Conservation (phyloP, 129 eudicot genomes). For the Tanacetum coccineum region DNA sequence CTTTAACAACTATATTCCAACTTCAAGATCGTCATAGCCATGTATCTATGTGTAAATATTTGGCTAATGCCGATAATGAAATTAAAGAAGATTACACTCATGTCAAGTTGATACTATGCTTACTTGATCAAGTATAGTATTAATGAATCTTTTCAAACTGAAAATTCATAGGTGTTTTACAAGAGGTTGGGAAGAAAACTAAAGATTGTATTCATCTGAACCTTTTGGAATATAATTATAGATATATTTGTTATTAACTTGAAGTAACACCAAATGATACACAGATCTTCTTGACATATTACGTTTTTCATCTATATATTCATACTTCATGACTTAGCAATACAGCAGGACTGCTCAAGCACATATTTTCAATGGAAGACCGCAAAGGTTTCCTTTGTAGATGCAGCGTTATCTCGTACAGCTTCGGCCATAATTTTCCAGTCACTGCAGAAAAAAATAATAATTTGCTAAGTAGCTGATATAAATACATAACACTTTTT, state of each 20-base stretch:
- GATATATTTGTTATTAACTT: background rate
- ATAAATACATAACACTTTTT: background rate
- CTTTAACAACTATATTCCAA: no score
- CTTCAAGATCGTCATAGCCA: no score
- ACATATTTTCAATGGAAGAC: background rate
- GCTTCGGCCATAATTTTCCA: background rate
- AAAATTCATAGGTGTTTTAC: no score
- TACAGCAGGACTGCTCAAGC: background rate
- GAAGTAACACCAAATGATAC: background rate
- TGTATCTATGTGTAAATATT: no score
- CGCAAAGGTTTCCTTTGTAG: background rate
- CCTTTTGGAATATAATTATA: background rate
- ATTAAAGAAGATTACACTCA: no score
- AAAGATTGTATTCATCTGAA: background rate
- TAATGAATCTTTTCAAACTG: no score
- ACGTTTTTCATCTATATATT: background rate
- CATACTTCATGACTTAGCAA: background rate
- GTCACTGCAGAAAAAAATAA: background rate
- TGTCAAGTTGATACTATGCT: no score
- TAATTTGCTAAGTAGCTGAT: background rate
- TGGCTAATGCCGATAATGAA: no score
- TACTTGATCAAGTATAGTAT: no score
- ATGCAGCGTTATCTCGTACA: slow-evolving; percentile 1
- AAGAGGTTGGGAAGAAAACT: no score
- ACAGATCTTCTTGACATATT: background rate